Evolutionary conservation across 768 basidiomycete species (phyloP).

Genomic region (Strobilomyces dryophilus): DNA sequence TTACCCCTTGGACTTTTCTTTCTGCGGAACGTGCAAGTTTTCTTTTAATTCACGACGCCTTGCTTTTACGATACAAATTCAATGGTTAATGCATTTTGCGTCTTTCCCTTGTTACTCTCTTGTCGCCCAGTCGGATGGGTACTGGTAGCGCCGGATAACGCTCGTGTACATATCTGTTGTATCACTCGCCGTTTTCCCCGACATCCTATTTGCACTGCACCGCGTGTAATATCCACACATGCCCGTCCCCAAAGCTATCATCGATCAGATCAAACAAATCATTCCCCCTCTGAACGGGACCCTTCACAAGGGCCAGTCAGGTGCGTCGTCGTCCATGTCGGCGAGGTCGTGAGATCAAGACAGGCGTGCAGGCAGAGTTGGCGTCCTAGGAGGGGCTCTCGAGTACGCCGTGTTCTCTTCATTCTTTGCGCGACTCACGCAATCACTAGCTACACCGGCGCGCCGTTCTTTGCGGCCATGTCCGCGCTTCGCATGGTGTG

Average conservation of each 20-base stretch:
- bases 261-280: slow-evolving; percentile 72
- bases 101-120: slow-evolving; percentile 4
- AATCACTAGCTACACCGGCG: slow-evolving; percentile 80
- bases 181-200: slow-evolving; percentile 12
- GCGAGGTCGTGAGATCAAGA: slow-evolving; percentile 1
- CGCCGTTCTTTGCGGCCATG: slow-evolving; percentile 93
- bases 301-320: slow-evolving; percentile 94
- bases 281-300: slow-evolving; percentile 88
- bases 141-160: slow-evolving; percentile 12
- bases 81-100: slow-evolving; percentile 23
- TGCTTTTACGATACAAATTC: slow-evolving; percentile 21
- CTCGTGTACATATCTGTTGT: slow-evolving; percentile 27
- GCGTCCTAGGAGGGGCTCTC: slow-evolving; percentile 88
- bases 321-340: slow-evolving; percentile 34
- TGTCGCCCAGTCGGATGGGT: slow-evolving; percentile 5
- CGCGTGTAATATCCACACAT: slow-evolving; percentile 32
- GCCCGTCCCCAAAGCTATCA: slow-evolving; percentile 56
- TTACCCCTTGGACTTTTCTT: slow-evolving; percentile 22
- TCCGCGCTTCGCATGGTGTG: slow-evolving; percentile 79
- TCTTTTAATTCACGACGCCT: slow-evolving; percentile 4
- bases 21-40: slow-evolving; percentile 2
- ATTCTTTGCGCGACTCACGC: background rate
- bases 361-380: slow-evolving; percentile 65
- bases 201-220: slow-evolving; percentile 17
- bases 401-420: slow-evolving; percentile 56